Evolutionary conservation across 129 eudicot species (phyloP).

Genomic region (Centella asiatica): DNA sequence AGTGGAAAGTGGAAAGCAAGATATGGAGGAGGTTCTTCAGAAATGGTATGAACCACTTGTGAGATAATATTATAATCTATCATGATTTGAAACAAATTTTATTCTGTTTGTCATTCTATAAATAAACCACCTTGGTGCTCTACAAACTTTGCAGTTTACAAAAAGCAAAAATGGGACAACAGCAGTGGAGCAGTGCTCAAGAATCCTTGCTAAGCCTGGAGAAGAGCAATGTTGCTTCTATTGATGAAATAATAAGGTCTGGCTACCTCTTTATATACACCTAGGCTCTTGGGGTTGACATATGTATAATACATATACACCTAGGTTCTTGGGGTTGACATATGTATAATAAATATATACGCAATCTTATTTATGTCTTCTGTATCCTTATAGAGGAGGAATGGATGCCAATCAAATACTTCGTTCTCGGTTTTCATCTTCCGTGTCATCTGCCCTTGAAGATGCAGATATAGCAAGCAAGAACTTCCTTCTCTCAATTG

Average conservation of each 20-base stretch:
- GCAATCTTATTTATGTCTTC: background rate
- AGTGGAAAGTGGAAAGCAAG: constrained; percentile 81
- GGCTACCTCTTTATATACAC: background rate
- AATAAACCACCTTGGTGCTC: background rate
- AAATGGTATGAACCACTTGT: constrained; percentile 42
- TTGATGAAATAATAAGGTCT: constrained; percentile 68
- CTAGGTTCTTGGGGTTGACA: background rate
- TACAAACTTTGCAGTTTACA: constrained; percentile 42
- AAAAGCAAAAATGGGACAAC: constrained; percentile 73
- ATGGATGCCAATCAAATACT: constrained; percentile 71
- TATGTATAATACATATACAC: background rate
- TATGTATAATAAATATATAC: background rate
- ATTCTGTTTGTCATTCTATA: too few species aligned
- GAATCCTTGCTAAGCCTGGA: constrained; percentile 77
- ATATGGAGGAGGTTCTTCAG: constrained; percentile 62
- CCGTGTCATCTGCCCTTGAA: constrained; percentile 71
- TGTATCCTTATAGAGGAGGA: constrained; percentile 46
- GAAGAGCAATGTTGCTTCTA: constrained; percentile 75
- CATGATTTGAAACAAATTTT: background rate
- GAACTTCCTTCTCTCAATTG: constrained; percentile 64
- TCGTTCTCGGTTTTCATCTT: constrained; percentile 59
- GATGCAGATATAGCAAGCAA: constrained; percentile 70
- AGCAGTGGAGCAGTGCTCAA: constrained; percentile 87
- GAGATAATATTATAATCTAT: background rate
- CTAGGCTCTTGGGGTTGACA: background rate